Evolutionary conservation across 306 rosid species (phyloP), one percentile per base, ranked within the genome.

Genomic region (Albizia julibrissin): DNA sequence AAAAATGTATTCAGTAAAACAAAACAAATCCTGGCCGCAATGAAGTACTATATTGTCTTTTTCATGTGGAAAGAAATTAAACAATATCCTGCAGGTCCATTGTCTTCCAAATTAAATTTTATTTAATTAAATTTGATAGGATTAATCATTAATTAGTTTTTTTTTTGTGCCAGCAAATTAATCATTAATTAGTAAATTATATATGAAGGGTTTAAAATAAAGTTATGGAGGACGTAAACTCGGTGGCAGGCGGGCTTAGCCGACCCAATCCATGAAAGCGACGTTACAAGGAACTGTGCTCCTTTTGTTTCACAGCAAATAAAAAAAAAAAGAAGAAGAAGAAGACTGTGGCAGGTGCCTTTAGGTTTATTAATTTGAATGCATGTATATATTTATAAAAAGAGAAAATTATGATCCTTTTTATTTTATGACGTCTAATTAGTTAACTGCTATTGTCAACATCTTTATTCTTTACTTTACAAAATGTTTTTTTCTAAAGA

Each of bases 171-270:
- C n/a, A n/a, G n/a, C n/a, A n/a, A n/a, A 56, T 58, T 24, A 22
- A 58, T 50, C 5, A 47, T 14, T 47, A 47, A 47, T 6, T 37
- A 47, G 15, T 54, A n/a, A 10, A 40, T 1, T 10, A 69, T 21
- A 1, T 11, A n/a, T 64, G 22, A 47, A 27, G 78, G 79, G 31
- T 42, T 46, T 61, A 19, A 34, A 19, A 43, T 40, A 33, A 69
- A 27, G 11, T 42, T 43, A 54, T 74, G 79, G 44, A 19, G 65
- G 71, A 46, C 56, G 34, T 58, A 21, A 85, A 52, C 61, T 77
- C 79, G 86, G 66, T 69, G 82, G 75, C 29, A 3, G 65, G 39
- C 64, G 10, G 76, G 43, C 56, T 79, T 62, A 69, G 47, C 77
- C 18, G 33, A 8, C 65, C 84, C 82, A 74, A 37, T 22, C 43